Evolutionary conservation across 2,329 filamentous ascomycete genomes (phyloP), one percentile per base, ranked within the genome.

Genomic region (Aspergillus sp.): DNA sequence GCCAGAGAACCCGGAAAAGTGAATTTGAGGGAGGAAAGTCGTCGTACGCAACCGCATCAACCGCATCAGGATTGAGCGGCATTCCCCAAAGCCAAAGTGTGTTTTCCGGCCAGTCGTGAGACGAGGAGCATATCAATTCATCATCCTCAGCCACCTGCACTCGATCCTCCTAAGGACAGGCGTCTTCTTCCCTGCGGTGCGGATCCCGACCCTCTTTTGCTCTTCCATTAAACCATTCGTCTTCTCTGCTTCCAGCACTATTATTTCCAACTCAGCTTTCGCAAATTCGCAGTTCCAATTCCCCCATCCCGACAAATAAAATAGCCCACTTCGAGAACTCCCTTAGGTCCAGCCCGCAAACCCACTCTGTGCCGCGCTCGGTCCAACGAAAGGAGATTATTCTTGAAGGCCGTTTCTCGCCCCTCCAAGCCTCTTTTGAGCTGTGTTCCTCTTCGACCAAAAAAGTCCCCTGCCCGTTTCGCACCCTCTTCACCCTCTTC

Each of bases 201-300:
- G 61, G 59, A 61, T 61, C 59, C 58, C 34, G 53, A 57, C 49
- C 34, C 47, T 59, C 54, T 17, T 34, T 37, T 17, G 30, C 17
- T 48, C 17, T 48, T 48, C 46, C 30, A 48, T 48, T n/a, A 27
- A 30, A 19, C 27, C 42, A 39, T 57, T 58, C 41, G 20, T 48
- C 54, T 58, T 58, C 27, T 37, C 34, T 37, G 13, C 34, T 15
- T 37, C 34, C 34, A 15, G 9, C 8, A 30, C 27, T 30, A 30
- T 57, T 49, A 20, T 20, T 52, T 54, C 39, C 48, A 34, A 37
- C 34, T n/a, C 34, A 13, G 33, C 47, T 50, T 50, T 15, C 12
- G 27, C 27, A 30, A 30, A 11, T 30, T 30, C 27, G 27, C 33
- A 53, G 44, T 46, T 49, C 44, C 55, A 42, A 44, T 41, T 45